Conservation (phyloP, 768 basidiomycete genomes). For the Serendipita sp. region DNA sequence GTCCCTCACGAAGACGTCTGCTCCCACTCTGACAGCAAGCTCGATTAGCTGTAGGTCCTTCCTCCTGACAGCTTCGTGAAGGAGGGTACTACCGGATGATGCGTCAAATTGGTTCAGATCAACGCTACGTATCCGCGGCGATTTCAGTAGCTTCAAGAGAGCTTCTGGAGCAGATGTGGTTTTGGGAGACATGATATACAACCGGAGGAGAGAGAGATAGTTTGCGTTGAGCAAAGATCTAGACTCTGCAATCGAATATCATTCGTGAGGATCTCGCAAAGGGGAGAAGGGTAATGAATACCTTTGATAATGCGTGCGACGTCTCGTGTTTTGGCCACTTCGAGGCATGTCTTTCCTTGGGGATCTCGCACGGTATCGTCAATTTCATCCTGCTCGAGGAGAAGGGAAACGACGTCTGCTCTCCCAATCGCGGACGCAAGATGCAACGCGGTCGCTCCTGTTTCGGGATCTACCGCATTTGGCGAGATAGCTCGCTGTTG, state of each 20-base stretch:
- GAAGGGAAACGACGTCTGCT: constrained; percentile 49
- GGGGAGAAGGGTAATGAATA: constrained; percentile 17
- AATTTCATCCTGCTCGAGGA: constrained; percentile 64
- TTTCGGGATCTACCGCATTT: constrained; percentile 58
- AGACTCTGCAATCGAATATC: constrained; percentile 35
- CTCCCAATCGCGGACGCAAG: constrained; percentile 59
- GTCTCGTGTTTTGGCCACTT: constrained; percentile 58
- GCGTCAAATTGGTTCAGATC: constrained; percentile 72
- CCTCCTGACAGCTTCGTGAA: constrained; percentile 75
- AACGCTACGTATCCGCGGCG: constrained; percentile 49
- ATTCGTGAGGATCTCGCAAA: not conserved
- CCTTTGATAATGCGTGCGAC: constrained; percentile 50
- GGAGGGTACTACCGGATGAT: constrained; percentile 52
- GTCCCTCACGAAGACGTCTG: constrained; percentile 78
- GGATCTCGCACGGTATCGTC: constrained; percentile 61
- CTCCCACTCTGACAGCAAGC: constrained; percentile 68
- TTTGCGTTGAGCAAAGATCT: constrained; percentile 57
- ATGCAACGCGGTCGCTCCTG: constrained; percentile 57
- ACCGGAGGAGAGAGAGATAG: constrained; percentile 53
- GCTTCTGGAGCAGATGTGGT: constrained; percentile 19
- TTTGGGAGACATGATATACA: constrained; percentile 49
- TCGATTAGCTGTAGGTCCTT: constrained; percentile 71
- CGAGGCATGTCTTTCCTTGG: constrained; percentile 48
- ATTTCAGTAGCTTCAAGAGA: constrained; percentile 43
- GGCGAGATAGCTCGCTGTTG: constrained; percentile 63